These are phyloP conservation scores for Gamsiella multidivaricata DNA, from an alignment of 192 early-diverging fungal species.

Conservation along the genomic window DNA sequence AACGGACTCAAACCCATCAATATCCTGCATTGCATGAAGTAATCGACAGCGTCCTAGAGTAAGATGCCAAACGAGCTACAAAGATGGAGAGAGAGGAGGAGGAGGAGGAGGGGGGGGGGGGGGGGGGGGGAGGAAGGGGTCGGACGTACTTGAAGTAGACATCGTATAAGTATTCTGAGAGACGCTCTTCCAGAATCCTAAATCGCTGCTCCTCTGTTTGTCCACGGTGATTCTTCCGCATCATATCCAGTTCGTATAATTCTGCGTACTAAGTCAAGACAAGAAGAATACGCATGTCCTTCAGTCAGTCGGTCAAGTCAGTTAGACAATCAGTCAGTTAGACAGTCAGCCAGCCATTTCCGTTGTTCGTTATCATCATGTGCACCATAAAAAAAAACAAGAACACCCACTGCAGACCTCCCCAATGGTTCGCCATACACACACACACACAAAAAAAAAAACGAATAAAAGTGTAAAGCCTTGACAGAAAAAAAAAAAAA, in stretches of 20 bases:
- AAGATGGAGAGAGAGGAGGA: too few species aligned
- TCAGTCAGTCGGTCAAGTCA: too few species aligned
- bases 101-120: too few species aligned
- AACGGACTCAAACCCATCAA: too few species aligned
- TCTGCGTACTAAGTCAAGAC: constrained; percentile 43
- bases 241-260: constrained; percentile 60
- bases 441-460: background rate
- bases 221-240: constrained; percentile 44
- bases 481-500: background rate
- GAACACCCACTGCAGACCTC: background rate
- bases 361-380: constrained; percentile 1
- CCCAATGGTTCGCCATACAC: background rate
- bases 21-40: too few species aligned
- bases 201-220: constrained; percentile 47
- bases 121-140: too few species aligned
- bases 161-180: constrained; percentile 59
- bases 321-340: constrained; percentile 1
- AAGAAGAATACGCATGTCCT: background rate
- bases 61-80: too few species aligned
- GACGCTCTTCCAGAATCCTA: constrained; percentile 56
- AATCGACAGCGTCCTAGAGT: too few species aligned
- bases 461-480: background rate
- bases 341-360: too few species aligned
- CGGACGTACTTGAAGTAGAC: constrained; percentile 62
- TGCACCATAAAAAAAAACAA: background rate